Conservation (phyloP, 2,329 filamentous ascomycete genomes). For the Harringtonia aguacate region DNA sequence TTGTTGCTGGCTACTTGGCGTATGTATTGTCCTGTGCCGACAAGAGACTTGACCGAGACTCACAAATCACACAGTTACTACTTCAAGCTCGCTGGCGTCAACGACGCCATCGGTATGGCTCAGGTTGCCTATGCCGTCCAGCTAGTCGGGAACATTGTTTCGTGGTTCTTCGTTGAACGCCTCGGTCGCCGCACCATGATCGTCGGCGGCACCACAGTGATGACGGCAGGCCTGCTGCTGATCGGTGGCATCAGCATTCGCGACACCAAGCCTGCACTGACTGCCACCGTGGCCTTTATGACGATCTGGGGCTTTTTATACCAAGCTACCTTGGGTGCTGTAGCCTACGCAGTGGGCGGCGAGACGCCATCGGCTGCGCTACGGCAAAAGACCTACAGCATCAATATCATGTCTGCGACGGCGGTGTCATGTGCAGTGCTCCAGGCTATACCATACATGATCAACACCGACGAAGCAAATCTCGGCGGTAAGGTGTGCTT, state of each 20-base stretch:
- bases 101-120: constrained; percentile 17
- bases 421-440: constrained; percentile 18
- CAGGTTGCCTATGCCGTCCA: constrained; percentile 19
- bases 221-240: constrained; percentile 18
- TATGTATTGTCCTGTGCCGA: background rate
- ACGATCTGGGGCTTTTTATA: constrained; percentile 17
- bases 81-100: constrained; percentile 18
- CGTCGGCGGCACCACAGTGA: constrained; percentile 16
- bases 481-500: constrained; percentile 22
- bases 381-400: constrained; percentile 21
- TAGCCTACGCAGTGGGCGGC: constrained; percentile 19
- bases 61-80: constrained; percentile 11
- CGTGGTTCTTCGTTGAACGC: constrained; percentile 19
- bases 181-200: constrained; percentile 19
- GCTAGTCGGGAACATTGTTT: constrained; percentile 18
- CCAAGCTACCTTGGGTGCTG: constrained; percentile 18
- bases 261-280: constrained; percentile 11
- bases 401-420: constrained; percentile 21
- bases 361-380: constrained; percentile 19
- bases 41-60: background rate
- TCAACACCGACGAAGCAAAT: constrained; percentile 20
- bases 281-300: constrained; percentile 19
- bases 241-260: constrained; percentile 21
- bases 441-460: constrained; percentile 20
- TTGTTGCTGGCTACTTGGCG: constrained; percentile 18